phyloP scores from a whole-genome alignment of 139 green algal genomes.

The Nannochloris sp. region DNA sequence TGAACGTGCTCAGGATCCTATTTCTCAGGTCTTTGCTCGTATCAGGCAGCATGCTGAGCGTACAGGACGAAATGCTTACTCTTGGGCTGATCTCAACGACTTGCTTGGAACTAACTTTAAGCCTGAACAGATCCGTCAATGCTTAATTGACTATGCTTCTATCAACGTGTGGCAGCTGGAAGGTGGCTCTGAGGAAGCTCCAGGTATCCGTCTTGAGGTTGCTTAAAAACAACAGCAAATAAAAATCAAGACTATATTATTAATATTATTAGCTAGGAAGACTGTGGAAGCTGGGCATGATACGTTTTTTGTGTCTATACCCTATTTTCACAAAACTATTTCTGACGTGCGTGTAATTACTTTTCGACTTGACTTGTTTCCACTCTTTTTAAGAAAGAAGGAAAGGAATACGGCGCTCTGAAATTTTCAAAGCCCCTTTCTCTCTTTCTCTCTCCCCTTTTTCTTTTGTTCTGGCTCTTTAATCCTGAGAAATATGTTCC shows the following conservation, averaged over 20 bases:
- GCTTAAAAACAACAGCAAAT: too few species aligned
- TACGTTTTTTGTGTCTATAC: too few species aligned
- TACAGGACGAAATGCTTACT: slow-evolving; percentile 17
- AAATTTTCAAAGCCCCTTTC: too few species aligned
- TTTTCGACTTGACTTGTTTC: not conserved
- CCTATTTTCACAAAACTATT: too few species aligned
- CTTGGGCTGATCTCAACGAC: slow-evolving; percentile 38
- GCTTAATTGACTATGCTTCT: slow-evolving; percentile 35
- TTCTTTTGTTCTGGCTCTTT: too few species aligned
- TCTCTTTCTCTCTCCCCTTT: too few species aligned
- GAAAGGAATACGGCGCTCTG: too few species aligned
- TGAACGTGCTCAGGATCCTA: slow-evolving; percentile 21
- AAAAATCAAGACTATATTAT: too few species aligned
- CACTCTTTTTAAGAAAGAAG: not conserved
- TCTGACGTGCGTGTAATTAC: too few species aligned
- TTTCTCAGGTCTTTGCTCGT: slow-evolving; percentile 33
- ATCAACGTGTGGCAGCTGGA: slow-evolving; percentile 40
- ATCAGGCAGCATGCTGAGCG: slow-evolving; percentile 36
- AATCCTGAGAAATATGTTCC: too few species aligned
- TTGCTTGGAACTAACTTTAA: slow-evolving; percentile 40
- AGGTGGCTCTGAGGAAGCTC: not conserved
- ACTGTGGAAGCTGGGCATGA: too few species aligned
- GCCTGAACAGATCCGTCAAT: slow-evolving; percentile 38
- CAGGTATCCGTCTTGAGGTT: not conserved
- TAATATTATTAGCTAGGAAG: too few species aligned